Base-by-base conservation (phyloP, 2,329 filamentous ascomycete genomes). In the Albophoma yamanashiensis region DNA sequence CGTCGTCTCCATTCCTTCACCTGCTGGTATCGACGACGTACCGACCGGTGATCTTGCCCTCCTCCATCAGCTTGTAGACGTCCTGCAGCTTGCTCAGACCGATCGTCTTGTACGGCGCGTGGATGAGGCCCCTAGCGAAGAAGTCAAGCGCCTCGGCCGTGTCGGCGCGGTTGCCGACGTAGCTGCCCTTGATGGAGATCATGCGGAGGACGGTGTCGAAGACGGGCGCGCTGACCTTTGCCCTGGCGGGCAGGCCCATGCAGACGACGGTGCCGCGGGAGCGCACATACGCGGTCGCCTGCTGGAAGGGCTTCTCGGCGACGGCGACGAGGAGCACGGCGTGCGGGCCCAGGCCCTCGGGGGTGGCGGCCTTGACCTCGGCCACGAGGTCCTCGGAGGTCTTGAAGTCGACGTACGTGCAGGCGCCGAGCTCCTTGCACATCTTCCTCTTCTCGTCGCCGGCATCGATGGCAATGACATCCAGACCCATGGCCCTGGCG, bases 81-180 rank as follows among this genome's bases (percentile, higher is more conserved):
- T 84, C 81, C 65, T 88, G 83, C 64, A 97, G 80, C 75, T 97
- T 82, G 69, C 86, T 88, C 62, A 97, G 79, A 17, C 91, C 91
- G 58, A 91, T 86, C 9, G 84, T 83, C 87, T 96, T 95, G 84
- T 83, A 94, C 9, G 93, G 93, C 6, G 87, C 86, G 71, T 91
- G 88, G 82, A 97, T 92, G 64, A 95, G 77, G 20, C 93, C 93
- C 27, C 89, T 82, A 60, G 82, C 78, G 80, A 85, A 97, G 79
- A 97, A 97, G 66, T 97, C 92, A 63, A 97, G 80, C 3, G 93
- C 92, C 79, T 97, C 93, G 58, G 87, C 84, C 1, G 87, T 88
- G 73, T 97, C 93, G 72, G 89, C 86, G 66, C 93, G 85, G 79
- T 96, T 97, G 61, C 93, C 93, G 66, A 97, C 93, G 72, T 97